Conservation (phyloP, 768 basidiomycete species). For the Lentinula lateritia region DNA sequence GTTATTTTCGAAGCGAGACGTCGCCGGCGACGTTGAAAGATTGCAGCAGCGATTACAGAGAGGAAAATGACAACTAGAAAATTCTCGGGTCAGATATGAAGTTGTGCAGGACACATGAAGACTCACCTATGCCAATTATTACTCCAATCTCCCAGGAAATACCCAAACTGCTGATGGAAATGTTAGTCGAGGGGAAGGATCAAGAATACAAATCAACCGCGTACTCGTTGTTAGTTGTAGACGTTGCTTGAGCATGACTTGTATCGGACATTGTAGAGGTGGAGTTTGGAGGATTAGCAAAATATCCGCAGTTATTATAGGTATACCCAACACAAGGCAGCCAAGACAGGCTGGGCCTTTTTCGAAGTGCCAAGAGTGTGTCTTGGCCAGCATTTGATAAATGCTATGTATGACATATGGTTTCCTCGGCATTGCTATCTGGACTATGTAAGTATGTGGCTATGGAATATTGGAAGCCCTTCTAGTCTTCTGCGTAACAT, state of each 20-base stretch:
- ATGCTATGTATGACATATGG: neutral
- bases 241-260: neutral
- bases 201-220: neutral
- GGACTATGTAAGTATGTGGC: too few species aligned
- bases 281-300: neutral
- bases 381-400: neutral
- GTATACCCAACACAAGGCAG: neutral
- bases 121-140: constrained; percentile 17
- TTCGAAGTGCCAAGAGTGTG: neutral
- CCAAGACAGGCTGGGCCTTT: neutral
- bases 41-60: constrained; percentile 13
- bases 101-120: neutral
- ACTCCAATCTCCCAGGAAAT: constrained; percentile 23
- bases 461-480: too few species aligned
- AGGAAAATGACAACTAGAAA: constrained; percentile 14
- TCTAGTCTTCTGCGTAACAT: too few species aligned
- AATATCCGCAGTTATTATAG: neutral
- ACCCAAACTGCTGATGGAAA: constrained; percentile 14
- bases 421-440: neutral
- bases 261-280: neutral
- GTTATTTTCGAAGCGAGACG: neutral
- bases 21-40: constrained; percentile 11
- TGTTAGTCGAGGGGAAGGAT: neutral
- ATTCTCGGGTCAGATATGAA: neutral
- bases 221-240: neutral